A percentile compares a stretch with the other conserved stretches of the same genome.
These are phyloP conservation scores for sweet orange (Citrus sinensis) DNA, from an alignment of 345 rosid genomes.

Conservation along the genomic window DNA sequence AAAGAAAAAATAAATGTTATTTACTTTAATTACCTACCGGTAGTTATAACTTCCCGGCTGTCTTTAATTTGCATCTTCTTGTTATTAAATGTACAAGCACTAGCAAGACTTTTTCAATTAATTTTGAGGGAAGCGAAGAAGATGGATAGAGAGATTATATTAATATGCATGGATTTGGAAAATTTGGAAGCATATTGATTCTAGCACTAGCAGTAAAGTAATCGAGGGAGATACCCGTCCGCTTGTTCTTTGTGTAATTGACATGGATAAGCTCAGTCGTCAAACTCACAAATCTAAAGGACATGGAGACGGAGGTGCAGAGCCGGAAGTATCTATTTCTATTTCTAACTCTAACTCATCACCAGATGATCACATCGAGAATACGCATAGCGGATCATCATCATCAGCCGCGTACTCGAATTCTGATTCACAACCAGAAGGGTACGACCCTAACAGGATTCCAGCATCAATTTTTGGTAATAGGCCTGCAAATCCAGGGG, in stretches of 20 bases:
- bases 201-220: neutral
- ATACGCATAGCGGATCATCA: neutral
- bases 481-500: constrained; percentile 40
- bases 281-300: neutral
- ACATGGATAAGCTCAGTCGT: neutral
- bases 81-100: too few relatives aligned
- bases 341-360: too few relatives aligned
- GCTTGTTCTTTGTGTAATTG: constrained; percentile 19
- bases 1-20: too few relatives aligned
- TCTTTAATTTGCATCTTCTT: too few relatives aligned
- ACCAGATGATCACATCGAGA: too few relatives aligned
- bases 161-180: neutral
- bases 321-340: neutral
- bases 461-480: constrained; percentile 56
- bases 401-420: constrained; percentile 14
- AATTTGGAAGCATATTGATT: neutral
- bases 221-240: constrained; percentile 1
- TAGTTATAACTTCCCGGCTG: too few relatives aligned
- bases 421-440: constrained; percentile 18
- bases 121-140: too few relatives aligned
- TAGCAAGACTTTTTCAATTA: too few relatives aligned
- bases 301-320: neutral
- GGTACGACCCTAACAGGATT: constrained; percentile 66
- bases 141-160: too few relatives aligned
- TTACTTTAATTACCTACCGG: too few relatives aligned